Base-by-base conservation (phyloP, 345 rosid species). In the Aegle marmelos region DNA sequence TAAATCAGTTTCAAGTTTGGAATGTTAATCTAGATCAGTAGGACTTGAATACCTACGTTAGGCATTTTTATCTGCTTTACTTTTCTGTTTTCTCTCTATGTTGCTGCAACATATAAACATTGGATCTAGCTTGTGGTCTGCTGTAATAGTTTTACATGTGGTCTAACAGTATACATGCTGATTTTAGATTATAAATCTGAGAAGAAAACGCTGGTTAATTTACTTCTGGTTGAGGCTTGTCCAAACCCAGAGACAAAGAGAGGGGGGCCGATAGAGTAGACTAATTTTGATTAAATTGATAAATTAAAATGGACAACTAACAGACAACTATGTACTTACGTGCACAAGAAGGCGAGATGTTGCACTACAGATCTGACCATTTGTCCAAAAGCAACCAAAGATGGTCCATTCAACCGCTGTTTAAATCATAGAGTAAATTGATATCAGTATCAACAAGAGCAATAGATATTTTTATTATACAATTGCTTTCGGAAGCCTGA, bases 301-400 rank as follows among this genome's bases (percentile, higher is more conserved):
- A 21, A 53, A 76, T 48, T 61, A 24, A 56, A 24, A 63, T 36
- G 65, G 53, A 34, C 34, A 54, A 22, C 30, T 2, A 82, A 67
- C 5, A 28, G 28, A 24, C 4, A 72, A 9, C n/a, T 11, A 74
- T 22, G 50, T 25, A 79, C 99, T 88, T 85, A 91, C 98, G 85
- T 90, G 99, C 75, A 96, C 91, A 50, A 94, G 82, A 70, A 96
- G 93, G 54, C 99, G 93, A 58, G 99, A 96, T 85, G 99, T 96
- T 78, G 99, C 98, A 85, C 98, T 92, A 79, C 99, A 94, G 73
- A 96, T 96, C 89, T 96, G 98, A 71, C 99, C 98, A 87, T 91
- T 94, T 69, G 97, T 94, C 91, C 97, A 92, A 85, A 94, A 96
- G 92, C 98, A 94, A 70, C 98, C 98, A 82, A 94, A 92, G 63